A percentile compares a stretch with the other conserved stretches of the same genome.
phyloP scores from a whole-genome alignment of 495 filamentous ascomycete species.

The Elasticomyces elasticus region DNA sequence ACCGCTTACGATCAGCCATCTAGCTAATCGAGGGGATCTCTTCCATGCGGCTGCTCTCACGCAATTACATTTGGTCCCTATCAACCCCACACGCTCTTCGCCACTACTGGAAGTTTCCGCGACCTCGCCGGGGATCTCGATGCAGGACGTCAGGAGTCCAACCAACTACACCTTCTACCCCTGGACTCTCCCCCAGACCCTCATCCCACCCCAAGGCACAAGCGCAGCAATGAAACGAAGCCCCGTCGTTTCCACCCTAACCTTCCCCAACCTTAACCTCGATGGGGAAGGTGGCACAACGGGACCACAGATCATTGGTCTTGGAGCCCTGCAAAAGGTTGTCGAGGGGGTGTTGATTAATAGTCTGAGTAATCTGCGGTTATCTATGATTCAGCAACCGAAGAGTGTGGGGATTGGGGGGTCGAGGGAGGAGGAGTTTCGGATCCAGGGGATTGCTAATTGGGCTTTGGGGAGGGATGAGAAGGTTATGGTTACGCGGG shows the following conservation, averaged over 20 bases:
- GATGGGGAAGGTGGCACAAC: background rate
- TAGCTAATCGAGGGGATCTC: conserved; percentile 72
- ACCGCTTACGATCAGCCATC: conserved; percentile 63
- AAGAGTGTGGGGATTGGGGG: conserved; percentile 24
- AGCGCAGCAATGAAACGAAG: conserved; percentile 54
- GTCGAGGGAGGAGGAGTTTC: conserved; percentile 38
- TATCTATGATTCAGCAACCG: conserved; percentile 66
- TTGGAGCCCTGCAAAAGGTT: conserved; percentile 26
- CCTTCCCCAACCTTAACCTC: conserved; percentile 56
- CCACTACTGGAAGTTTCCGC: conserved; percentile 40
- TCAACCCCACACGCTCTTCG: conserved; percentile 41
- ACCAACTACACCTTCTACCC: conserved; percentile 81
- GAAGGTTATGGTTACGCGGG: conserved; percentile 69
- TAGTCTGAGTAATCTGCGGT: conserved; percentile 63
- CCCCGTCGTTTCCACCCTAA: conserved; percentile 62
- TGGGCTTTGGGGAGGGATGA: conserved; percentile 81
- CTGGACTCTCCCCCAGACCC: conserved; percentile 71
- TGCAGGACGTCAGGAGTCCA: conserved; percentile 51
- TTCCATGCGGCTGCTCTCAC: conserved; percentile 86
- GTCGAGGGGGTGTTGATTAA: conserved; percentile 67
- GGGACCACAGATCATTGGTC: background rate
- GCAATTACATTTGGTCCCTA: conserved; percentile 66
- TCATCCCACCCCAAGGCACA: conserved; percentile 63
- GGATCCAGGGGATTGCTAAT: conserved; percentile 64
- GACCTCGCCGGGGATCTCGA: conserved; percentile 45